Percentiles rank a stretch among this genome's conserved stretches.
These are phyloP conservation scores for Arbutus unedo DNA, from an alignment of 148 eudicot genomes.

Conservation along the genomic window DNA sequence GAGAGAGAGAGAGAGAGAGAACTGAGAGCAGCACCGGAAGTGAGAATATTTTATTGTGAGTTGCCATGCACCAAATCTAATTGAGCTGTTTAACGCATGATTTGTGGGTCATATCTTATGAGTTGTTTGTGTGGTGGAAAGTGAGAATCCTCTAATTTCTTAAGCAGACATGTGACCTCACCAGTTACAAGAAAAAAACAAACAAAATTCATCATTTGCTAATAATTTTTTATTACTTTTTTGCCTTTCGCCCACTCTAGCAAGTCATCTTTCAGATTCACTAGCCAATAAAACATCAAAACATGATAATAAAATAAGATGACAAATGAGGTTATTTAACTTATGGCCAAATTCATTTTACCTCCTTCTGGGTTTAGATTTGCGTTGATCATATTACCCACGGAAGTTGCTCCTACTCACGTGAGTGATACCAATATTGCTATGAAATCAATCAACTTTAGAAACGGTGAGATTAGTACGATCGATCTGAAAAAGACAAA, in stretches of 20 bases:
- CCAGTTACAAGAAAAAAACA: slow-evolving; percentile 4
- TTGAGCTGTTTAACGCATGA: slow-evolving; percentile 60
- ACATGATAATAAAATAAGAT: not conserved
- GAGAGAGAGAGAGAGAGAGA: no score
- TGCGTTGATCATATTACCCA: no score
- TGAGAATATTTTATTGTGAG: slow-evolving; percentile 7
- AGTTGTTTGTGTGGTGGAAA: slow-evolving; percentile 43
- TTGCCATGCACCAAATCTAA: slow-evolving; percentile 46
- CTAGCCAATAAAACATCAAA: not conserved
- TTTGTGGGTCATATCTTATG: slow-evolving; percentile 41
- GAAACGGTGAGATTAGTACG: no score
- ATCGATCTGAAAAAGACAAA: no score
- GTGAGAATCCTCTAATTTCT: slow-evolving; percentile 17
- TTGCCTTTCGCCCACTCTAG: not conserved
- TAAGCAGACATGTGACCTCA: slow-evolving; percentile 22
- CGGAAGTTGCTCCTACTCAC: no score
- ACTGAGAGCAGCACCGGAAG: no score
- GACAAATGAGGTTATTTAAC: no score
- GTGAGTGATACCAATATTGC: no score
- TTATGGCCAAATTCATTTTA: no score
- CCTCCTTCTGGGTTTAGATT: no score
- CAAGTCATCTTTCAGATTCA: not conserved
- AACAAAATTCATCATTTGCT: not conserved
- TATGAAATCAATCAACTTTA: no score
- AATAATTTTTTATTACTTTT: no score